Conservation (phyloP, 345 rosid species). For the Combretum micranthum region DNA sequence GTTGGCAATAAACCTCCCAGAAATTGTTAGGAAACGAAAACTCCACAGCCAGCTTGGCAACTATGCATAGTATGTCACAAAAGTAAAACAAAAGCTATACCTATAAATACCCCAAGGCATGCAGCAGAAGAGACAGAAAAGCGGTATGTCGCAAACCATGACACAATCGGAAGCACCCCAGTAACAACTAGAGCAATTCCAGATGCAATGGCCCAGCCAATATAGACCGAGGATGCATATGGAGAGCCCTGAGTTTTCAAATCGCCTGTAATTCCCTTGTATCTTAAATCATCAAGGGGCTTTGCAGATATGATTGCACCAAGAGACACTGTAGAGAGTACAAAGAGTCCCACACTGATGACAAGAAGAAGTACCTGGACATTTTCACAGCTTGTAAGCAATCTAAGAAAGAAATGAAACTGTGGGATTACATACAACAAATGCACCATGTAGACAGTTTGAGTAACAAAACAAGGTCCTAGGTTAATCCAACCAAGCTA, state of each 20-base stretch:
- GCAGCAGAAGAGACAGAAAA: slow-evolving; percentile 88
- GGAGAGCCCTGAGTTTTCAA: slow-evolving; percentile 61
- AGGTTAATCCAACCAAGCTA: too few species aligned
- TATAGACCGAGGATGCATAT: slow-evolving; percentile 77
- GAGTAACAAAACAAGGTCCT: too few species aligned
- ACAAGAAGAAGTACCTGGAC: slow-evolving; percentile 69
- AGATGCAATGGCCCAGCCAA: slow-evolving; percentile 99
- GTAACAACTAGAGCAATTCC: slow-evolving; percentile 86
- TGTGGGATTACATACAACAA: too few species aligned
- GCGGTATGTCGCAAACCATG: slow-evolving; percentile 96
- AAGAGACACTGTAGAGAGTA: slow-evolving; percentile 67
- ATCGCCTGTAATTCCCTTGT: slow-evolving; percentile 67
- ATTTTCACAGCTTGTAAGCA: slow-evolving; percentile 3
- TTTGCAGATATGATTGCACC: slow-evolving; percentile 85
- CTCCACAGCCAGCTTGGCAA: too few species aligned
- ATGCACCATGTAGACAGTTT: too few species aligned
- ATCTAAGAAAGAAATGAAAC: too few species aligned
- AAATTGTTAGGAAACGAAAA: too few species aligned
- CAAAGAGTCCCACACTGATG: slow-evolving; percentile 55
- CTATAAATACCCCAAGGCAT: slow-evolving; percentile 74
- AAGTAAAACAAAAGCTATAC: slow-evolving; percentile 23
- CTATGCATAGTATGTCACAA: slow-evolving; percentile 9
- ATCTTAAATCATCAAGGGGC: slow-evolving; percentile 71
- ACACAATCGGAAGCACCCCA: slow-evolving; percentile 86
- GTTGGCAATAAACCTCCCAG: too few species aligned